A percentile compares a stretch with the other conserved stretches of the same genome.
Evolutionary conservation across 805 yeast species (phyloP).

Genomic region (Ogataea paradorogensis): DNA sequence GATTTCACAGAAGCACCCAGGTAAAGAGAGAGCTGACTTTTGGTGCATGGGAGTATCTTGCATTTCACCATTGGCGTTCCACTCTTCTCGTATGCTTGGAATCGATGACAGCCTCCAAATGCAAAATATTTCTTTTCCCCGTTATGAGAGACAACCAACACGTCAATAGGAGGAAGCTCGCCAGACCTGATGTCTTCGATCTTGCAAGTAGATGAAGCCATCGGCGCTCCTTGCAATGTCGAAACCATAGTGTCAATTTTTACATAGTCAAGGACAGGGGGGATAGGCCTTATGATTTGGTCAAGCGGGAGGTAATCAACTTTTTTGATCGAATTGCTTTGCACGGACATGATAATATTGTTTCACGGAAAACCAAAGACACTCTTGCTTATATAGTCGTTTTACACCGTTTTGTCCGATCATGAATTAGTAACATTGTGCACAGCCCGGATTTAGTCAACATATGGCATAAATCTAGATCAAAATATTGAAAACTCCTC

Average conservation of each 20-base stretch:
- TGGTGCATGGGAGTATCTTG: slow-evolving; percentile 72
- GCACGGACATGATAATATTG: slow-evolving; percentile 55
- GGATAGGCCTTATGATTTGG: slow-evolving; percentile 75
- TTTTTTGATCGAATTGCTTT: slow-evolving; percentile 52
- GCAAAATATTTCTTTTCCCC: slow-evolving; percentile 70
- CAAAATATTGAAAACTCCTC: background rate
- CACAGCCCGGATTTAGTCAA: slow-evolving; percentile 6
- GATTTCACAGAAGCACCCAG: slow-evolving; percentile 66
- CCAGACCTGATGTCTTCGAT: slow-evolving; percentile 51
- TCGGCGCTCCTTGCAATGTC: slow-evolving; percentile 61
- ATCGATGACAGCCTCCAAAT: slow-evolving; percentile 88
- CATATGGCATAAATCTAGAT: background rate
- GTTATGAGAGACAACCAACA: slow-evolving; percentile 59
- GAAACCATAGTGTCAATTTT: slow-evolving; percentile 81
- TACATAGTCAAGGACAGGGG: slow-evolving; percentile 72
- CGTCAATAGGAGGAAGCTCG: slow-evolving; percentile 81
- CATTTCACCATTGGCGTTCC: slow-evolving; percentile 57
- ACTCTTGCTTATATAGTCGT: background rate
- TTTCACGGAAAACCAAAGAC: background rate
- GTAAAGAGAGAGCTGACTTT: slow-evolving; percentile 61
- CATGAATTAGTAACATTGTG: no score
- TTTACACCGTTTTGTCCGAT: background rate
- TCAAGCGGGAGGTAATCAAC: slow-evolving; percentile 61
- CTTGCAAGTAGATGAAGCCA: slow-evolving; percentile 57
- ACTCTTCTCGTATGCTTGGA: slow-evolving; percentile 75